Conservation (phyloP, 352 stramenopile genomes). For the Phytopythium litorale region DNA sequence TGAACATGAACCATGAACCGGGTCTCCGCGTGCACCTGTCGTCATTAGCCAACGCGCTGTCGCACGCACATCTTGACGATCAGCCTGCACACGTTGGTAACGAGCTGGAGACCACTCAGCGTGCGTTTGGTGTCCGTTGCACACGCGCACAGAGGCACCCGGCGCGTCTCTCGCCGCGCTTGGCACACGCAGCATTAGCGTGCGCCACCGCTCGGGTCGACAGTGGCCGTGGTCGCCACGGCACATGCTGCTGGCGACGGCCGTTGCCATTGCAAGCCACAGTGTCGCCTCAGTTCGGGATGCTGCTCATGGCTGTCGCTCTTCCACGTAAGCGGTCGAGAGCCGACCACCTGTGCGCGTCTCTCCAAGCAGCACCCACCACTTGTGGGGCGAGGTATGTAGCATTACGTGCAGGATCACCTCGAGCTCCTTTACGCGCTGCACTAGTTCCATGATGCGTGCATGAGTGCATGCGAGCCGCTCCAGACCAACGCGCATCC, state of each 20-base stretch:
- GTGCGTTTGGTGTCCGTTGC: constrained; percentile 8
- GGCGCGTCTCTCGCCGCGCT: background rate
- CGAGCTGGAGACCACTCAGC: constrained; percentile 1
- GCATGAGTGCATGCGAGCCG: too few species aligned
- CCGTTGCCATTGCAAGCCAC: background rate
- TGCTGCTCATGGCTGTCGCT: background rate
- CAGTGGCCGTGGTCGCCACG: background rate
- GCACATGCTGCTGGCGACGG: too few species aligned
- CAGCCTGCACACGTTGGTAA: background rate
- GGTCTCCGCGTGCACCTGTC: background rate
- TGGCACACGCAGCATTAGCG: constrained; percentile 1
- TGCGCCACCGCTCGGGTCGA: background rate
- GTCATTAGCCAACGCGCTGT: constrained; percentile 6
- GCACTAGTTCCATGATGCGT: too few species aligned
- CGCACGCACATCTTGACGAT: constrained; percentile 9
- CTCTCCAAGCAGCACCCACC: background rate
- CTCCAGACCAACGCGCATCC: too few species aligned
- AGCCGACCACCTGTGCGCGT: background rate
- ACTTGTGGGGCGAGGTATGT: background rate
- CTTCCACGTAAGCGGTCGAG: background rate
- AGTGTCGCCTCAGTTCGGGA: background rate
- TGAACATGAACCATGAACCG: background rate
- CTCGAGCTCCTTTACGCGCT: background rate
- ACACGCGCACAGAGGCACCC: background rate
- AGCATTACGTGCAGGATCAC: background rate